phyloP scores from a whole-genome alignment of 768 basidiomycete species.

The Wakefieldia striispora region DNA sequence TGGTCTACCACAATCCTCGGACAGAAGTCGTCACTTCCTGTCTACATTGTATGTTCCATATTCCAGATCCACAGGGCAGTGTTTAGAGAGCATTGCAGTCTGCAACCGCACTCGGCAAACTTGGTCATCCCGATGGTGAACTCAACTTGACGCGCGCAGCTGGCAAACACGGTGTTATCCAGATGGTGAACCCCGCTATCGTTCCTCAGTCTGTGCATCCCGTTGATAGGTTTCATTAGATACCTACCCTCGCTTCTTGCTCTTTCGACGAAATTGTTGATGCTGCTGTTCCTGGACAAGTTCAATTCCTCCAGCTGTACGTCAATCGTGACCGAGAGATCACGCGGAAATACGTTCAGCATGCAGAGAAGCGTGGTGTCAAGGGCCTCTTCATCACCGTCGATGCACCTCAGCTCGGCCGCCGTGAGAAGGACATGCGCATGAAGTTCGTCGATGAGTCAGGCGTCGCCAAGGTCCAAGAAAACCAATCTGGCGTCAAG shows the following conservation, averaged over 20 bases:
- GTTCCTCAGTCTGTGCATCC: neutral
- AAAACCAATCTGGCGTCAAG: conserved; percentile 23
- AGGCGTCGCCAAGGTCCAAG: conserved; percentile 24
- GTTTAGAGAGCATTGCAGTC: conserved; percentile 34
- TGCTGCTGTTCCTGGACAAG: conserved; percentile 71
- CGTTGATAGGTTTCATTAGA: conserved; percentile 54
- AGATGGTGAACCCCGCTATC: conserved; percentile 48
- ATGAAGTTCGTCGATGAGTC: conserved; percentile 84
- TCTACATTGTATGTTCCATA: conserved; percentile 60
- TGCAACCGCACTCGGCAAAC: conserved; percentile 83
- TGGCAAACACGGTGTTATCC: conserved; percentile 67
- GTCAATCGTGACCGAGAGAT: conserved; percentile 88
- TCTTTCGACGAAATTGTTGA: conserved; percentile 91
- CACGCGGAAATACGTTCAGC: conserved; percentile 80
- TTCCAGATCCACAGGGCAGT: conserved; percentile 22
- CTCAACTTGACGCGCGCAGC: conserved; percentile 84
- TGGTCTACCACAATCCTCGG: conserved; percentile 84
- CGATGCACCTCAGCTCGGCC: conserved; percentile 90
- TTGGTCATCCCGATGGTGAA: conserved; percentile 93
- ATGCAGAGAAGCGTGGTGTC: conserved; percentile 83
- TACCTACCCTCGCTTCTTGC: conserved; percentile 89
- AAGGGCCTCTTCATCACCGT: conserved; percentile 93
- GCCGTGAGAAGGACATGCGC: conserved; percentile 92
- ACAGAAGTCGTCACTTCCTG: conserved; percentile 63
- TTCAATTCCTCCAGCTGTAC: conserved; percentile 81